phyloP scores from a whole-genome alignment of 139 green algal genomes.

The Chlamydomonas sp. region DNA sequence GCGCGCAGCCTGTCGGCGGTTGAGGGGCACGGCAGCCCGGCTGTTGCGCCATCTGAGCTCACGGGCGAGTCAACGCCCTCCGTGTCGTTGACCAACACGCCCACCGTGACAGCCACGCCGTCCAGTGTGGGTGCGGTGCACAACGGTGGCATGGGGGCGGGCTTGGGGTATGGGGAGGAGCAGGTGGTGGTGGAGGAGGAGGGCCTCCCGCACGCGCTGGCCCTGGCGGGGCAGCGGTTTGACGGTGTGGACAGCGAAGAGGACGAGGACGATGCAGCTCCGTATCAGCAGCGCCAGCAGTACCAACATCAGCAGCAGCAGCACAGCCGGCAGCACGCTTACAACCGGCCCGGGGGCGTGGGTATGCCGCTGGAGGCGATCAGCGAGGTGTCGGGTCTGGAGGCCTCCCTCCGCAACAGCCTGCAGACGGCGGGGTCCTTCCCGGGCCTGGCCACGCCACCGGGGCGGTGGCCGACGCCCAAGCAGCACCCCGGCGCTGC shows the following conservation, averaged over 20 bases:
- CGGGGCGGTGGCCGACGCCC: constrained; percentile 26
- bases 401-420: not conserved
- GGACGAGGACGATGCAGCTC: not conserved
- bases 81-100: not conserved
- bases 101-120: not conserved
- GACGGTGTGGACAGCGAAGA: constrained; percentile 35
- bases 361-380: not conserved
- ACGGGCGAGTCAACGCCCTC: not conserved
- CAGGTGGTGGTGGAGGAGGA: not conserved
- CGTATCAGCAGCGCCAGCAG: not conserved
- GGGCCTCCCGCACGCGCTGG: not conserved
- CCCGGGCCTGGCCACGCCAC: not conserved
- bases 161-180: not conserved
- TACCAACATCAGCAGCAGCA: too few relatives aligned
- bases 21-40: too few relatives aligned
- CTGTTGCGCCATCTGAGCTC: too few relatives aligned
- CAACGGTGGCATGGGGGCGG: not conserved
- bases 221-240: not conserved
- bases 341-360: too few relatives aligned
- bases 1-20: too few relatives aligned
- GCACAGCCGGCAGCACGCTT: too few relatives aligned
- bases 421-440: not conserved
- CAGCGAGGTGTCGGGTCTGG: too few relatives aligned
- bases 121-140: not conserved
- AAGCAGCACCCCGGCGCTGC: not conserved